These are phyloP conservation scores for Mortierella antarctica DNA, from an alignment of 192 early-diverging fungal species.

Conservation along the genomic window DNA sequence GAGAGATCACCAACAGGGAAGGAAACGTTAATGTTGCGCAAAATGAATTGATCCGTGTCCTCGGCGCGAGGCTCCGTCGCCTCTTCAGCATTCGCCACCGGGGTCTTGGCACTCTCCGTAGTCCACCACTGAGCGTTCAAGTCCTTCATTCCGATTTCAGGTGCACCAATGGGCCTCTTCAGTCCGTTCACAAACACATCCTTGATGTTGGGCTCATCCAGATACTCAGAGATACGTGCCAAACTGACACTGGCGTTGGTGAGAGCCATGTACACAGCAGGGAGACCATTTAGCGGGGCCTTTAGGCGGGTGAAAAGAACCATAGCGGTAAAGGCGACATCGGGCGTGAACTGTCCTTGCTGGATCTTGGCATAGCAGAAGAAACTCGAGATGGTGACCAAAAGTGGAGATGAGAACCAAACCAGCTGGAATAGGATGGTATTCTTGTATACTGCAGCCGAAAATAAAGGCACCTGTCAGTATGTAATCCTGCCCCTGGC, in stretches of 20 bases:
- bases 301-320: constrained; percentile 70
- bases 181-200: constrained; percentile 49
- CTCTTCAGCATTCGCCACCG: constrained; percentile 4
- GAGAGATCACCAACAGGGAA: constrained; percentile 73
- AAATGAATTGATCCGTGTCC: constrained; percentile 56
- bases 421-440: constrained; percentile 45
- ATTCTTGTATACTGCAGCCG: constrained; percentile 51
- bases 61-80: constrained; percentile 12
- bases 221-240: constrained; percentile 55
- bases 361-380: constrained; percentile 64
- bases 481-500: background rate
- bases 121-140: constrained; percentile 55
- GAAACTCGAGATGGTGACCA: constrained; percentile 71
- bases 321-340: constrained; percentile 79
- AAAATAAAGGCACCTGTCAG: background rate
- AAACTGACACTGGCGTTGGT: constrained; percentile 59
- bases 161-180: constrained; percentile 10
- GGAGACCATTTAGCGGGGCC: constrained; percentile 60
- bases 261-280: constrained; percentile 55
- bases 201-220: constrained; percentile 64
- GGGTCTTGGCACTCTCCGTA: constrained; percentile 48
- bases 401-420: constrained; percentile 64
- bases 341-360: constrained; percentile 69
- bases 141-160: constrained; percentile 50
- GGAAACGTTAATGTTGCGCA: constrained; percentile 64